Conservation (phyloP, 1,284 basidiomycete genomes). For the Apiotrichum laibachii region DNA sequence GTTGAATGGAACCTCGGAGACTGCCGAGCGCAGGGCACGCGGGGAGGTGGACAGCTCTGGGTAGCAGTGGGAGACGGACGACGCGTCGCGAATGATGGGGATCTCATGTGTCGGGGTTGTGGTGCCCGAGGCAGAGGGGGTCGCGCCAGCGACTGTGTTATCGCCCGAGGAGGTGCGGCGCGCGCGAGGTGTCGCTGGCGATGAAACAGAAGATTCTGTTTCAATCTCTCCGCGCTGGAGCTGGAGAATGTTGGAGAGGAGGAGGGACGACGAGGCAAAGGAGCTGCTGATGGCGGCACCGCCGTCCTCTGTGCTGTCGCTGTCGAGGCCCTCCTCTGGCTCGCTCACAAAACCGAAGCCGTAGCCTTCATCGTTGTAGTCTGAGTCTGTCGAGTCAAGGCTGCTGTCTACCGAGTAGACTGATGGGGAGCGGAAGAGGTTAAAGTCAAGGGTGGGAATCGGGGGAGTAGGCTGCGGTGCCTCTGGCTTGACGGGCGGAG, state of each 20-base stretch:
- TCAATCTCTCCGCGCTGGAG: neutral
- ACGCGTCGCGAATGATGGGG: neutral
- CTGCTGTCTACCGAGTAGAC: constrained; percentile 39
- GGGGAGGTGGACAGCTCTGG: constrained; percentile 1
- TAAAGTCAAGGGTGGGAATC: constrained; percentile 41
- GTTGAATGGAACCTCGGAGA: constrained; percentile 16
- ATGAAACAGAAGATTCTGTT: neutral
- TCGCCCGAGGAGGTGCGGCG: constrained; percentile 8
- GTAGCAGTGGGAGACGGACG: neutral
- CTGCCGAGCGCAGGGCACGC: constrained; percentile 8
- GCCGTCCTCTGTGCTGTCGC: constrained; percentile 11
- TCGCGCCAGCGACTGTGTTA: neutral
- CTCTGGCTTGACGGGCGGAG: constrained; percentile 25
- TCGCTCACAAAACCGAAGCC: constrained; percentile 3
- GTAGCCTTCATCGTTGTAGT: neutral
- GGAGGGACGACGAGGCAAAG: neutral
- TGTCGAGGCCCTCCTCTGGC: constrained; percentile 6
- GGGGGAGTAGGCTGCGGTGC: constrained; percentile 32
- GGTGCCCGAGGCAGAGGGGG: constrained; percentile 5
- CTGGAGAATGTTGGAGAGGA: constrained; percentile 2
- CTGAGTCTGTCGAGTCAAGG: constrained; percentile 3
- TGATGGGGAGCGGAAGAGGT: constrained; percentile 42
- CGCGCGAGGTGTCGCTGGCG: constrained; percentile 14
- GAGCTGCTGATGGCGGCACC: neutral
- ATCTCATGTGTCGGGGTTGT: constrained; percentile 5